Evolutionary conservation across 208 protist species (phyloP), one percentile per base, ranked within the genome.

Genomic region (Trypanosoma platydactyli): DNA sequence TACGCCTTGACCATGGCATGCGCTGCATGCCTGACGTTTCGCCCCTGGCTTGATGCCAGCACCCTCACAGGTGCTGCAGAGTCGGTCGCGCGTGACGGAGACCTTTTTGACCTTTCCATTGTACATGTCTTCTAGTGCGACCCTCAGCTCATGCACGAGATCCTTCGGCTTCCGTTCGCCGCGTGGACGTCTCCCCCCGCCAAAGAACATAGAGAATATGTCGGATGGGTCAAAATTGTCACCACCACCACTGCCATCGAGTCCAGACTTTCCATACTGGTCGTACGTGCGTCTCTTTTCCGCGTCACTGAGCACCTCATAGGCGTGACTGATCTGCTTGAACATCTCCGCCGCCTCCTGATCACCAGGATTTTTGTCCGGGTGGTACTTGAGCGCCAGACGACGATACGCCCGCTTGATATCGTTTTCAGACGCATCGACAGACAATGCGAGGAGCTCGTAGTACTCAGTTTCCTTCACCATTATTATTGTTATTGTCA

Each of bases 281-380:
- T 99, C 98, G 77, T 99, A 99, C 9, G 98, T 48, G 42, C 75
- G 52, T n/a, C 97, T 81, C 84, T 99, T 99, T 65, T 99, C 80
- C 22, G 71, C 40, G 61, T 99, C 97, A 50, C 71, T 91, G 27
- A 99, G 88, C 15, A 98, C 87, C 45, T 99, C 97, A 75, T 99
- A 99, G 33, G 98, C 98, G 45, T 96, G 79, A 66, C 84, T 91
- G 41, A 99, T 94, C 64, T 92, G 81, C 70, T 96, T 94, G 68
- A 97, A 97, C 79, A 85, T 94, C 38, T 97, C 85, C 11, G 83
- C 83, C 66, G 89, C 83, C 56, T 93, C 83, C 29, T 72, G 68
- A 58, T 96, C 77, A 57, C 61, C 87, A 35, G 83, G 83, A 77
- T 93, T 90, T 72, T 95, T 94, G 79, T 97, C 93, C 24, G 93